Evolutionary conservation across 2,329 filamentous ascomycete genomes (phyloP), one percentile per base, ranked within the genome.

Genomic region (Phaeosphaeriaceae sp.): DNA sequence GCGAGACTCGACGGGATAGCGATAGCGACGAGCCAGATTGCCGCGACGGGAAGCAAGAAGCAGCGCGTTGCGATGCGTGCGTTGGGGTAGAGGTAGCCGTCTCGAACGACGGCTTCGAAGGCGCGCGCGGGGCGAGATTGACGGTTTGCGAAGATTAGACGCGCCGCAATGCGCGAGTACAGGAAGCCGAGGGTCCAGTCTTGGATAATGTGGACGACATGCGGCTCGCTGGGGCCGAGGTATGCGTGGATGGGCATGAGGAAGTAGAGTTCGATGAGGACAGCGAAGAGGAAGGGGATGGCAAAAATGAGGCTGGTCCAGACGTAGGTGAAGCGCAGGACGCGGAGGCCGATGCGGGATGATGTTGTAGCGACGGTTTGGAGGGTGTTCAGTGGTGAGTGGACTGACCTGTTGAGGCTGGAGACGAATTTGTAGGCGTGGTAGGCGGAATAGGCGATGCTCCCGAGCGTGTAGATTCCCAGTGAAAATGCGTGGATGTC

Each of bases 401-500:
- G 66, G 2, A 72, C 48, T 4, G 73, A 68, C 3, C 60, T 46
- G 25, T 70, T 66, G 33, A 78, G 60, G 24, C 66, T 63, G 1
- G 58, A 53, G 51, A 71, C 41, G 51, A 76, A 83, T 65, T 72
- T 89, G 86, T 63, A 88, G 80, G 25, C 84, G 66, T 44, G 85
- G 52, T 69, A 76, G 48, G 56, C 48, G 7, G 66, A 78, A 74
- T 93, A 96, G 2, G 86, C 80, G 1, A 86, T 71, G 3, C 86
- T 87, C 11, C 91, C 92, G 4, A 97, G 82, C 24, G 92, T 82
- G 73, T 96, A 97, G 42, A 96, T 85, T 15, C 95, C 95, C 27
- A 95, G 88, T 52, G 92, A 96, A 76, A 97, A 97, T 13, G 95
- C 94, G 70, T 99, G 98, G 24, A 99, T 91, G 75, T 99, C 95